Evolutionary conservation across 306 rosid species (phyloP).

Genomic region (Oxytropis ochrocephala): DNA sequence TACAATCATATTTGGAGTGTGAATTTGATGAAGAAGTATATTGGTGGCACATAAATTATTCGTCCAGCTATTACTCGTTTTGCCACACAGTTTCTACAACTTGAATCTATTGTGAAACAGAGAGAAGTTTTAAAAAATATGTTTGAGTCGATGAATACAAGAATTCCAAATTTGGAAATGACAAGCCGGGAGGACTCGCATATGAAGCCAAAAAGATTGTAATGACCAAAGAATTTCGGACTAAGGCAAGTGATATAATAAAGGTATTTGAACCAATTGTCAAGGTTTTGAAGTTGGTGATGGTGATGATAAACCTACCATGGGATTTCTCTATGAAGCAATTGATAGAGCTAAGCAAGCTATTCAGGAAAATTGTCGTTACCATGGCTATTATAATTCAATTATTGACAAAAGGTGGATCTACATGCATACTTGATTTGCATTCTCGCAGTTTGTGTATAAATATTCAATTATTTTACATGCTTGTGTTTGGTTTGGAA

Average conservation of each 20-base stretch:
- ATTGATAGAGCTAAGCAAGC: background rate
- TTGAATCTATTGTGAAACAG: background rate
- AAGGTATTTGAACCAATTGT: background rate
- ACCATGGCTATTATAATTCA: too few relatives aligned
- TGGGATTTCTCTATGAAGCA: background rate
- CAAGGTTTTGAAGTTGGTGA: background rate
- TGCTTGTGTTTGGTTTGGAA: background rate
- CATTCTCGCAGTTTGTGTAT: background rate
- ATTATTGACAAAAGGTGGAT: background rate
- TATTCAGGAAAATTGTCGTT: too few relatives aligned
- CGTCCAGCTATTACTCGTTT: background rate
- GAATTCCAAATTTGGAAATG: too few relatives aligned
- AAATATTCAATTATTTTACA: background rate
- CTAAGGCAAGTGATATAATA: background rate
- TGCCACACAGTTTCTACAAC: background rate
- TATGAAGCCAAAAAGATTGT: too few relatives aligned
- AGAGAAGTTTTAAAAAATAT: background rate
- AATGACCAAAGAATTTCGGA: too few relatives aligned
- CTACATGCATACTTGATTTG: background rate
- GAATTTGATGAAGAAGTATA: too few relatives aligned
- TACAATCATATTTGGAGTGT: too few relatives aligned
- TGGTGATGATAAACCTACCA: background rate
- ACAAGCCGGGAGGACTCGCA: too few relatives aligned
- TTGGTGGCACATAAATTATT: too few relatives aligned
- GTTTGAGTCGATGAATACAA: background rate